These are phyloP conservation scores for Hygrocybe coccinea DNA, from an alignment of 768 basidiomycete species.

Conservation along the genomic window DNA sequence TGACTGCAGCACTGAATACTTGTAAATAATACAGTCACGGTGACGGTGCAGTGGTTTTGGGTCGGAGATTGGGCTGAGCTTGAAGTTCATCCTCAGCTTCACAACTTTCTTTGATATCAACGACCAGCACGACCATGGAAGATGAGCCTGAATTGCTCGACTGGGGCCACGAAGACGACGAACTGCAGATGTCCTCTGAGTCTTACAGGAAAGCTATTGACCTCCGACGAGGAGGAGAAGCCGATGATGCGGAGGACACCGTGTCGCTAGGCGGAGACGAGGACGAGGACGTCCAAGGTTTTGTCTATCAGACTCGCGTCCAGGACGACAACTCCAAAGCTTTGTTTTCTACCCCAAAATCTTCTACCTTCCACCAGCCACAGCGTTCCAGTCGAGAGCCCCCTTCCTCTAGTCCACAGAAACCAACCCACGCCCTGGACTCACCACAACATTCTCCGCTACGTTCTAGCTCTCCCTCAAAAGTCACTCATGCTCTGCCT, in stretches of 20 bases:
- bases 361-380: background rate
- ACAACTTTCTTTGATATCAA: slow-evolving; percentile 12
- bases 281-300: slow-evolving; percentile 54
- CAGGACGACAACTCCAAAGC: slow-evolving; percentile 12
- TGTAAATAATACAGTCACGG: background rate
- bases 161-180: slow-evolving; percentile 55
- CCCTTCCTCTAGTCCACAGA: slow-evolving; percentile 5
- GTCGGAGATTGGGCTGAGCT: slow-evolving; percentile 1
- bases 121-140: slow-evolving; percentile 37
- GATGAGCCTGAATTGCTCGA: slow-evolving; percentile 68
- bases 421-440: slow-evolving; percentile 9
- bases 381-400: background rate
- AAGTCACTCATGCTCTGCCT: slow-evolving; percentile 62
- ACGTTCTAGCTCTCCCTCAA: slow-evolving; percentile 23
- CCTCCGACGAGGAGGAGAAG: slow-evolving; percentile 24
- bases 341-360: background rate
- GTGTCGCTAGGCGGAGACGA: slow-evolving; percentile 73
- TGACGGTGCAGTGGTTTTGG: background rate
- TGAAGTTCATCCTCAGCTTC: background rate
- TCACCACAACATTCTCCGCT: slow-evolving; percentile 20
- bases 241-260: slow-evolving; percentile 51
- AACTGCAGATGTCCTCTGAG: slow-evolving; percentile 19
- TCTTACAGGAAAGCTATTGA: slow-evolving; percentile 1
- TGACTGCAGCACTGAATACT: background rate
- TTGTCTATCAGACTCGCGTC: slow-evolving; percentile 23